phyloP scores from a whole-genome alignment of 2,329 filamentous ascomycete species.

The Cordyceps fumosorosea region DNA sequence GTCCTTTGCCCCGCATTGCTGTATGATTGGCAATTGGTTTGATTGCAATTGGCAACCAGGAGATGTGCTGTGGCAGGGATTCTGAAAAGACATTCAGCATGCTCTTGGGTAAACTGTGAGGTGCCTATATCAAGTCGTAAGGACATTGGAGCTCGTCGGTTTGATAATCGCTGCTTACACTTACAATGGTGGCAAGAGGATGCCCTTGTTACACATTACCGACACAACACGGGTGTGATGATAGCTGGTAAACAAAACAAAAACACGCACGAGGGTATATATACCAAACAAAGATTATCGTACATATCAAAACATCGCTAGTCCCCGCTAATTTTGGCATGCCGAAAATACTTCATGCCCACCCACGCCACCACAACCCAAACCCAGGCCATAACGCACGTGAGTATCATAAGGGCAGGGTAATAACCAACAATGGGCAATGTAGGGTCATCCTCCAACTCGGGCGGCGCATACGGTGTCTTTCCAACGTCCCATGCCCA shows the following conservation, averaged over 20 bases:
- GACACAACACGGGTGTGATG: background rate
- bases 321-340: constrained; percentile 77
- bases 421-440: constrained; percentile 96
- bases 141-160: too few species aligned
- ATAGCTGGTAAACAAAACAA: background rate
- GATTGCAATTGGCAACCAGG: too few species aligned
- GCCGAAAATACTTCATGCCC: constrained; percentile 98
- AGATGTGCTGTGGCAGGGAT: too few species aligned
- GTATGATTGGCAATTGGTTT: too few species aligned
- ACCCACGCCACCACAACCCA: constrained; percentile 98
- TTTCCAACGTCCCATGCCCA: constrained; percentile 99
- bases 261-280: background rate
- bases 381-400: constrained; percentile 95
- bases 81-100: too few species aligned
- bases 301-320: constrained; percentile 26
- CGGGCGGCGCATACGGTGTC: constrained; percentile 89
- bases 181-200: too few species aligned
- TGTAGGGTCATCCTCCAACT: constrained; percentile 90
- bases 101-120: too few species aligned
- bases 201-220: too few species aligned
- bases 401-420: constrained; percentile 86
- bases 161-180: too few species aligned
- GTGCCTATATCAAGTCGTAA: too few species aligned
- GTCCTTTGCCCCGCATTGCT: too few species aligned
- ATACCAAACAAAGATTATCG: background rate